Base-by-base conservation (phyloP, 805 yeast species). In the Candida ulmi region DNA sequence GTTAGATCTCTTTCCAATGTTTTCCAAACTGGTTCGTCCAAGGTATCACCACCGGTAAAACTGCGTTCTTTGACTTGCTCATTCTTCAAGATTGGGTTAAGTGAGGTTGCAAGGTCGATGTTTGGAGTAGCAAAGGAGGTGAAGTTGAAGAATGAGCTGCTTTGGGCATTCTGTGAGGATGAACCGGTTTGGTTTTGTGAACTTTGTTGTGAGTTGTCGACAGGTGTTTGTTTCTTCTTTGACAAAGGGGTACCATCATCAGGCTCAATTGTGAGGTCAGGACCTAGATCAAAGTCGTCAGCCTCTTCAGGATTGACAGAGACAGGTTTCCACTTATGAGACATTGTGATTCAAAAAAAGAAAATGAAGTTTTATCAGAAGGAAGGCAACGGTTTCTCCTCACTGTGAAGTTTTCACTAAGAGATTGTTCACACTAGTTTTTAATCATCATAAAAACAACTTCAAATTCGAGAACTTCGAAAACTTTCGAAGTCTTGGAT, bases 11-110 rank as follows among this genome's bases (percentile, higher is more conserved):
- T 61, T 51, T 61, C 48, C 8, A 81, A 58, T 0, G 88, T 81
- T 25, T 68, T 62, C 52, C 65, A 55, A 8, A 81, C 81, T 0
- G 88, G 85, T 59, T 81, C 88, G 52, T 82, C 87, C 11, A 81
- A 60, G 3, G 88, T 81, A 52, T 81, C 83, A 23, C 85, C 84
- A 2, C 88, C 88, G 17, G 77, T 45, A 35, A 56, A 56, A n/a
- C 51, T 43, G 27, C 50, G 52, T 33, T 56, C 59, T 39, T 50
- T 47, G 13, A 55, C 57, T 27, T 54, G 52, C 19, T 52, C 58
- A 29, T 56, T 55, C 41, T 48, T 42, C 8, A 60, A 35, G 6
- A 61, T 52, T 11, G 66, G 65, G 33, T 60, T 57, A 30, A 61
- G 45, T 1, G 63, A 42, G 11, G 40, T 37, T 0, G 63, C 50